Conservation (phyloP, 176 grass and related monocot species). For the Oryza glumipatula region DNA sequence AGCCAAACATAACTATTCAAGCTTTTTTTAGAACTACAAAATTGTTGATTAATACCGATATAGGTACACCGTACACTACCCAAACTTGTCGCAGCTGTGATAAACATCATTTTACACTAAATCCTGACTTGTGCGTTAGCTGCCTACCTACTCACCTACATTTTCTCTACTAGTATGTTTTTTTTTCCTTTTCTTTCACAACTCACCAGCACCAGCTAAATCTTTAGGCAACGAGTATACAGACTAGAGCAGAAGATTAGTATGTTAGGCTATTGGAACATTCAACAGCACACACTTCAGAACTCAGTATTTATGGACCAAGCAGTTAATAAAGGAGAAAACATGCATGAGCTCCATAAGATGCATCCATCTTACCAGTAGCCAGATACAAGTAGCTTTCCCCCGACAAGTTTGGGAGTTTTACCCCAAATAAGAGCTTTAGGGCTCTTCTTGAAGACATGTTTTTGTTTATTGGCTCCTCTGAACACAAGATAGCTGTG, state of each 20-base stretch:
- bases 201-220: slow-evolving; percentile 18
- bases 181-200: background rate
- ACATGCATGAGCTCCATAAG: background rate
- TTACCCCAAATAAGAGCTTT: slow-evolving; percentile 93
- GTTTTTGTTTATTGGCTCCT: slow-evolving; percentile 96
- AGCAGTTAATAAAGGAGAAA: slow-evolving; percentile 13
- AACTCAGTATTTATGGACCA: background rate
- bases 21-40: background rate
- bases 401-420: slow-evolving; percentile 81
- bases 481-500: slow-evolving; percentile 85
- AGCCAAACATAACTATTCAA: background rate
- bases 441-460: slow-evolving; percentile 93
- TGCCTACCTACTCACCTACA: background rate
- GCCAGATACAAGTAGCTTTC: slow-evolving; percentile 86
- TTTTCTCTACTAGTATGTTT: background rate
- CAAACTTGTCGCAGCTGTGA: background rate
- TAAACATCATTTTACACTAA: background rate
- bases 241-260: background rate
- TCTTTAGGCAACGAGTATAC: background rate
- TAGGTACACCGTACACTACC: background rate
- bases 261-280: background rate
- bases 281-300: background rate
- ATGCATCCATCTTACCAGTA: slow-evolving; percentile 71
- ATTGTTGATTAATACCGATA: background rate
- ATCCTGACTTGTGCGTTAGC: background rate